phyloP scores from a whole-genome alignment of 31 red algal genomes.

The Asparagopsis taxiformis region DNA sequence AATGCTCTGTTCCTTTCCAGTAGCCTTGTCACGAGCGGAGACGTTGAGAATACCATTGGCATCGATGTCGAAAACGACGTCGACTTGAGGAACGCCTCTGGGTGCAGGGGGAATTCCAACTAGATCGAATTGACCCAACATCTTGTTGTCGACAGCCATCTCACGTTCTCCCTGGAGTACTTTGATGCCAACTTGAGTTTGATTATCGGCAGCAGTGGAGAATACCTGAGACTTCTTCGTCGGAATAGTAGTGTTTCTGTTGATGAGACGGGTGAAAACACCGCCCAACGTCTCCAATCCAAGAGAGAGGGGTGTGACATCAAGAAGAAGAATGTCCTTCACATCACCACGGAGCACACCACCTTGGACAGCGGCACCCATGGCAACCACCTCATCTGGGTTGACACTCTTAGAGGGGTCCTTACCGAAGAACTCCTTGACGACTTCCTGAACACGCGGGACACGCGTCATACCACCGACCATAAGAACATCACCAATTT shows the following conservation, averaged over 20 bases:
- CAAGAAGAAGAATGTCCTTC: constrained; percentile 95
- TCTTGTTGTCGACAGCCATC: constrained; percentile 95
- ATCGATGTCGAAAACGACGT: constrained; percentile 99
- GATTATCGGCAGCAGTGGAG: constrained; percentile 89
- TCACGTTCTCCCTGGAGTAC: constrained; percentile 96
- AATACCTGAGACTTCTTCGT: constrained; percentile 97
- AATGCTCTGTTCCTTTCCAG: constrained; percentile 95
- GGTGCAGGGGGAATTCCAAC: constrained; percentile 93
- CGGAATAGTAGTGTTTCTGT: constrained; percentile 97
- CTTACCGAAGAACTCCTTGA: constrained; percentile 93
- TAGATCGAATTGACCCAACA: constrained; percentile 93
- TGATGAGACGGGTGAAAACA: constrained; percentile 93
- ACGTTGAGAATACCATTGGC: constrained; percentile 99
- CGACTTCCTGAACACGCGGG: constrained; percentile 81
- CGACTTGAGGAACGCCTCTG: constrained; percentile 92
- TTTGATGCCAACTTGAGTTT: constrained; percentile 98
- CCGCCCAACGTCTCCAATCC: constrained; percentile 96
- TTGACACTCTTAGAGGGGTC: constrained; percentile 94
- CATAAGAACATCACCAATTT: constrained; percentile 95
- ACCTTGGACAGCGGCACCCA: constrained; percentile 96
- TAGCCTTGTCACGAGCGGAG: constrained; percentile 90
- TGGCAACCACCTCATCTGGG: constrained; percentile 96
- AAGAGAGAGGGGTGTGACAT: constrained; percentile 94
- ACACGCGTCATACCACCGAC: constrained; percentile 98
- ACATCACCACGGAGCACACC: constrained; percentile 93